phyloP scores from a whole-genome alignment of 2,329 filamentous ascomycete genomes.

The Paraphaeosphaeria minitans region DNA sequence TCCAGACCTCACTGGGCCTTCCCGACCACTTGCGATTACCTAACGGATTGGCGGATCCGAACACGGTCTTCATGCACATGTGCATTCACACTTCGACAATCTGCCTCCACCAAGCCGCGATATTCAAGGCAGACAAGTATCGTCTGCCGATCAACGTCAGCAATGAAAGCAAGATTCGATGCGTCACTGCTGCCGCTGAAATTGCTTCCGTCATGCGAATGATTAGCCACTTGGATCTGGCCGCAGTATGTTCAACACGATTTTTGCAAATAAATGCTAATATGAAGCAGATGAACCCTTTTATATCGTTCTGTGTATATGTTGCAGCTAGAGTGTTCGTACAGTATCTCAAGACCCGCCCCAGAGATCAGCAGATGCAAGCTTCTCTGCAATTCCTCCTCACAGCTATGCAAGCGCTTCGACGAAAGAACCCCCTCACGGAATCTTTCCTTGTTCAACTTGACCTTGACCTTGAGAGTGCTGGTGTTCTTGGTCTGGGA shows the following conservation, averaged over 20 bases:
- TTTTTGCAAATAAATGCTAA: conserved; percentile 3
- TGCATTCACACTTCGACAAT: conserved; percentile 95
- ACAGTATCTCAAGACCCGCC: conserved; percentile 93
- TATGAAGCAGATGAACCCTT: conserved; percentile 80
- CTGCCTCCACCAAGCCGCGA: conserved; percentile 96
- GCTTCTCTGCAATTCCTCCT: conserved; percentile 90
- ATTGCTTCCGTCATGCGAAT: conserved; percentile 95
- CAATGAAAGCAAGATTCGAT: conserved; percentile 88
- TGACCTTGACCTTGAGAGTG: conserved; percentile 84
- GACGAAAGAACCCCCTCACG: conserved; percentile 84
- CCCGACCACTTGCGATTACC: conserved; percentile 82
- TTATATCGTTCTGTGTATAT: conserved; percentile 93
- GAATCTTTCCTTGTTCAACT: conserved; percentile 94
- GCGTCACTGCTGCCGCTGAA: conserved; percentile 90
- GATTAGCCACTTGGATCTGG: conserved; percentile 87
- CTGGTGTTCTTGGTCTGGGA: conserved; percentile 55
- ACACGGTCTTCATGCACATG: conserved; percentile 94
- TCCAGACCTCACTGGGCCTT: conserved; percentile 84
- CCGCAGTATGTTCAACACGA: conserved; percentile 64
- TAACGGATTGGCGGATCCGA: conserved; percentile 73
- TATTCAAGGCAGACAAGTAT: conserved; percentile 95
- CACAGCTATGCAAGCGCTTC: conserved; percentile 86
- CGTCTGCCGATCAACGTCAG: conserved; percentile 75
- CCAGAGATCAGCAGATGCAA: conserved; percentile 77
- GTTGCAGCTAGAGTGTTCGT: conserved; percentile 95